Evolutionary conservation across 352 stramenopile species (phyloP), one percentile per base, ranked within the genome.

Genomic region (Phytophthora tubulina): DNA sequence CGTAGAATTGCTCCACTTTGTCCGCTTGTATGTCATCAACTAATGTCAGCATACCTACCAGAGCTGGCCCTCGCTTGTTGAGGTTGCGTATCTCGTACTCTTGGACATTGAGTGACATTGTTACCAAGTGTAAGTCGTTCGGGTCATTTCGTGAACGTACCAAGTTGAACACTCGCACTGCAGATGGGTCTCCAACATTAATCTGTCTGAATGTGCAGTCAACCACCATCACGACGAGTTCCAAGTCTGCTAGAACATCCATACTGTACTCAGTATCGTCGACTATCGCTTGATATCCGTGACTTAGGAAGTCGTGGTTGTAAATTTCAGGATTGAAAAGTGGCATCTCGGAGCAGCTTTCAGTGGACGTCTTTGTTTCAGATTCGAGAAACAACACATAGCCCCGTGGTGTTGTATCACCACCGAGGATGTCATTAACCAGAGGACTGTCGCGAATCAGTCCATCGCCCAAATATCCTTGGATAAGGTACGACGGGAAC

Each of bases 211-310:
- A 82, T 5, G 73, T 73, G 53, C 82, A 90, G 52, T 88, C 80
- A 5, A 87, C 70, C 0, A 90, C 60, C 0, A 79, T 71, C n/a
- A 79, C 38, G 6, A 90, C 70, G 11, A 90, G 70, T 38, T 88
- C 82, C 1, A 70, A 46, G 3, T 78, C 63, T 0, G 36, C 36
- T 11, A 85, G 36, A 38, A 63, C 73, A 21, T 64, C 69, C 14
- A 82, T 72, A 60, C 73, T 81, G 60, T 90, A 87, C 42, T 67
- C 42, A 2, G 69, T 78, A 6, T 77, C 67, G 0, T 53, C 38
- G 0, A 79, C 49, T 0, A 85, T 60, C 0, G 68, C 64, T 1
- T 63, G 33, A 9, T 78, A 84, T 11, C 67, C 69, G 4, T 56
- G 45, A 11, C 67, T 77, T 55, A 86, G 51, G 41, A 79, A 88